Evolutionary conservation across 108 stramenopile species (phyloP).

Genomic region (Fragilaria crotonensis): DNA sequence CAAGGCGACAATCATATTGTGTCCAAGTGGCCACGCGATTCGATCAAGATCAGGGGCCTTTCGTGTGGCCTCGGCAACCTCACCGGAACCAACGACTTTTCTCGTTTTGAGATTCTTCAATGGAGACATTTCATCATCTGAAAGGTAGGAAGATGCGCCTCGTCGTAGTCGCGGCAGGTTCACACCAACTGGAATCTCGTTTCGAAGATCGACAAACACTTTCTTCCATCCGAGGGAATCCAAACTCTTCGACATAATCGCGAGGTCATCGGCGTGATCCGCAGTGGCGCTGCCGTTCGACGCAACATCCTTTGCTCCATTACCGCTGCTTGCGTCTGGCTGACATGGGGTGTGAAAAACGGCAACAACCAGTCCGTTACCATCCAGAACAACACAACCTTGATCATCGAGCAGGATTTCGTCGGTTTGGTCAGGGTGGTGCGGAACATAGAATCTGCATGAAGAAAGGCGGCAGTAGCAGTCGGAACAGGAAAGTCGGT

Average conservation of each 20-base stretch:
- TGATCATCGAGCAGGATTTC: conserved; percentile 26
- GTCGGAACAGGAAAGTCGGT: conserved; percentile 86
- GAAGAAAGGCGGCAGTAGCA: conserved; percentile 74
- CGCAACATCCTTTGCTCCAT: no score
- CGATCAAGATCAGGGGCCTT: conserved; percentile 12
- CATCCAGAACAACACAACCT: conserved; percentile 6
- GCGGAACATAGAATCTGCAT: conserved; percentile 42
- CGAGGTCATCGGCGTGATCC: conserved; percentile 24
- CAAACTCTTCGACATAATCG: conserved; percentile 57
- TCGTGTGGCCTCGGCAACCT: conserved; percentile 30
- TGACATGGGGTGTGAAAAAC: conserved; percentile 31
- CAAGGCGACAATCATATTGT: conserved; percentile 84
- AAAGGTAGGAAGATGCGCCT: conserved; percentile 2
- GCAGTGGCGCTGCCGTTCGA: no score
- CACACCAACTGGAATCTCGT: conserved; percentile 31
- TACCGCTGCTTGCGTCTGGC: no score
- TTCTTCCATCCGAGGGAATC: conserved; percentile 85
- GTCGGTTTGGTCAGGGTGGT: conserved; percentile 44
- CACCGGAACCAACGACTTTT: conserved; percentile 43
- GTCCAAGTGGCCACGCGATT: conserved; percentile 59
- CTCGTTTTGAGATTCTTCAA: conserved; percentile 21
- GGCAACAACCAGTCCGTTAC: conserved; percentile 14
- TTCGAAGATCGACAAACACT: conserved; percentile 76
- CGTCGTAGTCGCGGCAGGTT: conserved; percentile 10
- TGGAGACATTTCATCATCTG: conserved; percentile 3